A percentile compares a stretch with the other conserved stretches of the same genome.
phyloP scores from a whole-genome alignment of 2,329 filamentous ascomycete genomes.

The Pseudophaeomoniella oleicola region DNA sequence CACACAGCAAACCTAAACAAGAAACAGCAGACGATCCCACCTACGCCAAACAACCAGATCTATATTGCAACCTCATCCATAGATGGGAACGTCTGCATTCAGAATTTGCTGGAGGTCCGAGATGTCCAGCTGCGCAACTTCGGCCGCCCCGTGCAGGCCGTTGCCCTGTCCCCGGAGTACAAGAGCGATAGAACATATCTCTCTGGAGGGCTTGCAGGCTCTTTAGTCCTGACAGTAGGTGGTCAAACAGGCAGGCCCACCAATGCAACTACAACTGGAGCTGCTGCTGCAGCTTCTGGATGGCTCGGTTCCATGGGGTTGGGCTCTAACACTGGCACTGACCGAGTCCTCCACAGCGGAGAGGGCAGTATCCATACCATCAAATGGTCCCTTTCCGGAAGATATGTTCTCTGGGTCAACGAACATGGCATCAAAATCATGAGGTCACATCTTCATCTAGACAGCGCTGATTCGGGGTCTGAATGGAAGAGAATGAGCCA shows the following conservation, averaged over 20 bases:
- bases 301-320: conserved; percentile 86
- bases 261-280: conserved; percentile 79
- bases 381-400: conserved; percentile 87
- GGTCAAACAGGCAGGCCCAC: conserved; percentile 62
- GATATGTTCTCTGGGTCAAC: conserved; percentile 89
- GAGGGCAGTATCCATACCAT: conserved; percentile 85
- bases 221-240: conserved; percentile 71
- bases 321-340: conserved; percentile 62
- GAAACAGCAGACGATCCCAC: conserved; percentile 46
- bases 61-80: conserved; percentile 88
- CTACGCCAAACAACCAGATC: conserved; percentile 75
- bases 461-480: conserved; percentile 59
- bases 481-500: conserved; percentile 94
- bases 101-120: conserved; percentile 71
- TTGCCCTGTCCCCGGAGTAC: conserved; percentile 90
- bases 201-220: conserved; percentile 78
- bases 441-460: conserved; percentile 72
- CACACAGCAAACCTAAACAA: conserved; percentile 31
- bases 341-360: conserved; percentile 76
- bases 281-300: conserved; percentile 68
- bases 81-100: conserved; percentile 88
- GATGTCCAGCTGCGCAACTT: conserved; percentile 91
- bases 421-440: conserved; percentile 97
- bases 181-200: conserved; percentile 79
- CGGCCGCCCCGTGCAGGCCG: conserved; percentile 77